These are phyloP conservation scores for Trametes polyzona DNA, from an alignment of 1,284 basidiomycete species.

Conservation along the genomic window DNA sequence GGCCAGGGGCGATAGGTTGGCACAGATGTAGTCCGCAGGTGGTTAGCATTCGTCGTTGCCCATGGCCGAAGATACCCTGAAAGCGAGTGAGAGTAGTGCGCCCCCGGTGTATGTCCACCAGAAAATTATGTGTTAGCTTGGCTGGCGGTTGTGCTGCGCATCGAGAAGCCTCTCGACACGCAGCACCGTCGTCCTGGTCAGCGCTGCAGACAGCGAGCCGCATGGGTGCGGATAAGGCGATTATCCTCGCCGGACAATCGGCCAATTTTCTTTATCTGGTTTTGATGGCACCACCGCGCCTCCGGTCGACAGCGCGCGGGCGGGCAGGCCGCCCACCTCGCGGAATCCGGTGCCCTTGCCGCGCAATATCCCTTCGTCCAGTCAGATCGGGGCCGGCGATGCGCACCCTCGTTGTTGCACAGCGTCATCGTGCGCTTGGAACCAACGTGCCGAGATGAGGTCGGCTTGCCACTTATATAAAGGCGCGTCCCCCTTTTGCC, in stretches of 20 bases:
- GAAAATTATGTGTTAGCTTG: conserved; percentile 1
- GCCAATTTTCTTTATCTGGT: conserved; percentile 2
- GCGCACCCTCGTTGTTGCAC: conserved; percentile 17
- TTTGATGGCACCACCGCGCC: conserved; percentile 6
- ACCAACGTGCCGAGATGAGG: conserved; percentile 4
- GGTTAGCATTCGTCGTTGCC: conserved; percentile 1
- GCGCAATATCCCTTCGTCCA: conserved; percentile 25
- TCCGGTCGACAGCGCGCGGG: background rate
- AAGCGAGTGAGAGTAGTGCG: conserved; percentile 20
- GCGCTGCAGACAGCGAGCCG: too few species aligned
- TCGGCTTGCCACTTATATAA: conserved; percentile 14
- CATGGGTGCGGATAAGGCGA: conserved; percentile 1
- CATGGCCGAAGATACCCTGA: conserved; percentile 15
- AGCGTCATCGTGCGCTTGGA: conserved; percentile 21
- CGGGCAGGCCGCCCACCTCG: conserved; percentile 1
- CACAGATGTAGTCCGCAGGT: conserved; percentile 3
- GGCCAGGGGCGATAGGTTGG: conserved; percentile 21
- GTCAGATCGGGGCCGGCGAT: conserved; percentile 19
- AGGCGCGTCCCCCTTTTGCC: background rate
- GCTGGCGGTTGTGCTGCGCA: background rate
- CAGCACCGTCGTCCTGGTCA: background rate
- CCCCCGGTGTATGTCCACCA: conserved; percentile 24
- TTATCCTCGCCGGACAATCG: background rate
- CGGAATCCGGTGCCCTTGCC: conserved; percentile 13
- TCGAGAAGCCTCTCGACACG: conserved; percentile 4